A percentile compares a stretch with the other conserved stretches of the same genome.
These are phyloP conservation scores for Amanita exitialis DNA, from an alignment of 768 basidiomycete genomes.

Conservation along the genomic window DNA sequence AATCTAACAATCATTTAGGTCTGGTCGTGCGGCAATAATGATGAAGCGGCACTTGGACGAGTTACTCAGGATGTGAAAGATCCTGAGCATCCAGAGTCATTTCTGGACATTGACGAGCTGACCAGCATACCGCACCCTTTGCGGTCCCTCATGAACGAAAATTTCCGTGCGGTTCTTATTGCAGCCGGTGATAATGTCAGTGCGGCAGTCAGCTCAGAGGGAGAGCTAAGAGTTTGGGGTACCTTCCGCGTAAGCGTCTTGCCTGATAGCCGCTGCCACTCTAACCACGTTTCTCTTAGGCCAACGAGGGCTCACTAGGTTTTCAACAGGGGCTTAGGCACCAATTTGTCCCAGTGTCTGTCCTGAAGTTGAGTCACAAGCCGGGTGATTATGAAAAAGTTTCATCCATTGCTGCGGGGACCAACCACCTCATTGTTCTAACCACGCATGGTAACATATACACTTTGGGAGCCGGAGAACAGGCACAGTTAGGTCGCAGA, in stretches of 20 bases:
- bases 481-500: constrained; percentile 85
- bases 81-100: constrained; percentile 48
- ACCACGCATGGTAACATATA: constrained; percentile 84
- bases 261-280: constrained; percentile 1
- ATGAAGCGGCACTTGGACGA: constrained; percentile 82
- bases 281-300: constrained; percentile 27
- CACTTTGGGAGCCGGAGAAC: constrained; percentile 86
- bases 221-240: constrained; percentile 81
- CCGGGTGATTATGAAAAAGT: constrained; percentile 64
- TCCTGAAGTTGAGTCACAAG: constrained; percentile 49
- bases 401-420: constrained; percentile 67
- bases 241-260: constrained; percentile 70
- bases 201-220: constrained; percentile 71
- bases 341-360: constrained; percentile 56
- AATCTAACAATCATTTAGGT: constrained; percentile 32
- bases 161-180: constrained; percentile 76
- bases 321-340: constrained; percentile 60
- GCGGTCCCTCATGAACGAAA: constrained; percentile 60
- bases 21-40: constrained; percentile 83
- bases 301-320: constrained; percentile 74
- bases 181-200: constrained; percentile 85
- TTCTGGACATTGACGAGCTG: constrained; percentile 44
- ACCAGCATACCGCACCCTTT: constrained; percentile 57
- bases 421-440: constrained; percentile 84
- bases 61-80: constrained; percentile 53